Conservation (phyloP, 805 yeast species). For the Pachysolen tannophilus region DNA sequence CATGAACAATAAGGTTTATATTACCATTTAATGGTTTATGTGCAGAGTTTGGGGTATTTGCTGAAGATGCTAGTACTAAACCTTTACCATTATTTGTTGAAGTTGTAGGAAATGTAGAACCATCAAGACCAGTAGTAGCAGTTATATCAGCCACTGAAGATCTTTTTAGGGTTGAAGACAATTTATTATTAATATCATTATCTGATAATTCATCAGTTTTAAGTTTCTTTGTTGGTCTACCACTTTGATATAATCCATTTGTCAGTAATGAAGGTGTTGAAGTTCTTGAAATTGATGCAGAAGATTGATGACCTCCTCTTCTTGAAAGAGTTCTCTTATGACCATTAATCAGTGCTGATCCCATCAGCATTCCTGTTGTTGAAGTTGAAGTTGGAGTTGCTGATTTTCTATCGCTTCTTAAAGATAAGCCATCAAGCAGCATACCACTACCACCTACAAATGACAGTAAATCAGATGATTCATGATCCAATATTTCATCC, state of each 20-base stretch:
- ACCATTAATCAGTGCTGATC: neutral
- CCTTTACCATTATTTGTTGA: neutral
- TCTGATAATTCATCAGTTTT: neutral
- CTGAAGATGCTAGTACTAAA: conserved; percentile 8
- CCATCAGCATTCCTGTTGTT: neutral
- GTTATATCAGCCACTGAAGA: neutral
- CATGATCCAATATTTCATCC: conserved; percentile 17
- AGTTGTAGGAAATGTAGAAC: neutral
- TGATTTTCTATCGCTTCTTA: too few species aligned
- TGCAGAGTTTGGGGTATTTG: too few species aligned
- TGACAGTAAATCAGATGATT: too few species aligned
- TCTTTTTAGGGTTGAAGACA: too few species aligned
- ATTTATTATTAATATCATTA: too few species aligned
- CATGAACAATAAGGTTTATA: too few species aligned
- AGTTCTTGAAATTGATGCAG: conserved; percentile 1
- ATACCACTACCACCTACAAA: too few species aligned
- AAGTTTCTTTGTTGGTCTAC: neutral
- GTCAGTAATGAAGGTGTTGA: conserved; percentile 3
- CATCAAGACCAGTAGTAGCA: neutral
- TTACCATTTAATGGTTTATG: too few species aligned
- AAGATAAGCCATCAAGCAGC: too few species aligned
- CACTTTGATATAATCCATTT: too few species aligned
- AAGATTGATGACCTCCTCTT: conserved; percentile 1
- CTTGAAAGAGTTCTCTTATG: conserved; percentile 4
- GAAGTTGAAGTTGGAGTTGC: conserved; percentile 1